Conservation (phyloP, 805 yeast species). For the Tetrapisispora phaffii region DNA sequence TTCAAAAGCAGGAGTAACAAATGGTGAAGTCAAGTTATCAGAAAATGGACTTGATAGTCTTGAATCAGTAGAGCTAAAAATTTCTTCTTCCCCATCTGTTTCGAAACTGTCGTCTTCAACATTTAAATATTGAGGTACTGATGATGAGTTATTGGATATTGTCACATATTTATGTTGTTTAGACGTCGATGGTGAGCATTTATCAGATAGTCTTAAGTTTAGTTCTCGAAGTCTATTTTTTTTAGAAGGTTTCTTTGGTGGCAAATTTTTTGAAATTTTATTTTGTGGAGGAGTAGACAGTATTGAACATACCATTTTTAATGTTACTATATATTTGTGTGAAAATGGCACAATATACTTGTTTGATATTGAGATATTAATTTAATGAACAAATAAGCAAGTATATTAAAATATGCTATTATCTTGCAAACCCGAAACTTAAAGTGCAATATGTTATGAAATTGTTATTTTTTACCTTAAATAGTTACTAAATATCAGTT, state of each 20-base stretch:
- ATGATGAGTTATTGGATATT: neutral
- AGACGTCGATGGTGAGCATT: neutral
- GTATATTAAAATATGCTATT: too few relatives aligned
- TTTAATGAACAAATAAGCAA: too few relatives aligned
- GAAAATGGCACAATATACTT: too few relatives aligned
- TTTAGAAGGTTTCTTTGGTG: conserved; percentile 1
- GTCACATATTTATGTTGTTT: neutral
- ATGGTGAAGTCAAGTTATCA: conserved; percentile 6
- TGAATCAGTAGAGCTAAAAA: conserved; percentile 11
- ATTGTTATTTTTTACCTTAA: too few relatives aligned
- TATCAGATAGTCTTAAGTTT: neutral
- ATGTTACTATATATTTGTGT: neutral
- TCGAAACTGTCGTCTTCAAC: neutral
- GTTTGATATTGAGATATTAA: too few relatives aligned
- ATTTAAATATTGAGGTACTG: neutral
- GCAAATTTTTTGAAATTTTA: neutral
- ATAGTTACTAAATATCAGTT: too few relatives aligned
- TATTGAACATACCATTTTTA: neutral
- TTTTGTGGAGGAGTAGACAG: conserved; percentile 13
- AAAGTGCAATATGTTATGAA: too few relatives aligned
- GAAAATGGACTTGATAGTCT: conserved; percentile 19
- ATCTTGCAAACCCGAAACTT: too few relatives aligned
- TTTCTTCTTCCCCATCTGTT: conserved; percentile 6
- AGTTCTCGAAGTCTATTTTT: neutral
- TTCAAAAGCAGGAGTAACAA: neutral